Conservation (phyloP, 257 asterid species). For the Solanum rostratum region DNA sequence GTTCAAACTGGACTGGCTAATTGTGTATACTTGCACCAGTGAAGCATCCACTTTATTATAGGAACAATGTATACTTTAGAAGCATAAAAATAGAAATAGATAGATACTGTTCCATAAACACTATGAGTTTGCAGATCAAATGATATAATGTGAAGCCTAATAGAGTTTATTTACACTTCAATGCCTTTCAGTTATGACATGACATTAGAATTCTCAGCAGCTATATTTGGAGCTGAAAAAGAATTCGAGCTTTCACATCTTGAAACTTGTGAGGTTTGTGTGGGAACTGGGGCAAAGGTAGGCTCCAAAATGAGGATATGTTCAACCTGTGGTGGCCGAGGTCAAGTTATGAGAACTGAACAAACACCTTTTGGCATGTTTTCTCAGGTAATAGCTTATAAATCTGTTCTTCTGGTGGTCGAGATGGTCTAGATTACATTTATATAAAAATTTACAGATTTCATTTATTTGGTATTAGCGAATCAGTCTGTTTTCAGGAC, state of each 20-base stretch:
- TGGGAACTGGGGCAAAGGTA: conserved; percentile 88
- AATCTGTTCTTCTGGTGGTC: background rate
- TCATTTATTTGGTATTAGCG: background rate
- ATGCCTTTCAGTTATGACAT: conserved; percentile 66
- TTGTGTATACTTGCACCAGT: background rate
- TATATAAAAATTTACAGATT: background rate
- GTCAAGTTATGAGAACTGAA: conserved; percentile 98
- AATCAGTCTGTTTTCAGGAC: background rate
- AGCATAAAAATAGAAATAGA: background rate
- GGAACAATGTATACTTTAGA: background rate
- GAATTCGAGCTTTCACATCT: conserved; percentile 90
- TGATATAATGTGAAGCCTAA: background rate
- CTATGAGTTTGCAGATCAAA: background rate
- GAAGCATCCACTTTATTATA: background rate
- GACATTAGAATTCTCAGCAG: conserved; percentile 72
- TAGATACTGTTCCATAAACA: background rate
- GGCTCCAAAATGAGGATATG: conserved; percentile 96
- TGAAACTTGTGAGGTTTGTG: conserved; percentile 82
- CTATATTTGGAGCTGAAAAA: conserved; percentile 93
- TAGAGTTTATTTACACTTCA: conserved; percentile 3
- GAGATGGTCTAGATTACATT: background rate
- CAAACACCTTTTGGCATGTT: conserved; percentile 99
- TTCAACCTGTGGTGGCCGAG: conserved; percentile 97
- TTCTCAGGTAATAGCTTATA: conserved; percentile 55
- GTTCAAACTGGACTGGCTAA: background rate